These are phyloP conservation scores for Austroboletus olivaceoglutinosus DNA, from an alignment of 1,284 basidiomycete species.

Conservation along the genomic window DNA sequence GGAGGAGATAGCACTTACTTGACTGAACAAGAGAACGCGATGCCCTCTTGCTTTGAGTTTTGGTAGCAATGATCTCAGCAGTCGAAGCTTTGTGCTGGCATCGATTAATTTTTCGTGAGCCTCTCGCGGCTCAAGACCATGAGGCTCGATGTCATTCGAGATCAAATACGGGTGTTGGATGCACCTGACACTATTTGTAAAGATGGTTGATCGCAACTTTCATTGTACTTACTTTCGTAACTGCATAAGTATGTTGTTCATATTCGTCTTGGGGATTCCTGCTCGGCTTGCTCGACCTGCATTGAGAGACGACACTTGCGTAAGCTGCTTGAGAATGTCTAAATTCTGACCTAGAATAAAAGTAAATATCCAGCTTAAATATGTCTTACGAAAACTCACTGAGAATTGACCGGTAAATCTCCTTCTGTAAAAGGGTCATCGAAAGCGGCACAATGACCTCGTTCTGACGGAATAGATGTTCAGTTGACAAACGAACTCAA, in stretches of 20 bases:
- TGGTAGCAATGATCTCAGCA: slow-evolving; percentile 80
- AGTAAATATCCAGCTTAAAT: slow-evolving; percentile 5
- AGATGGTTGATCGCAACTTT: not conserved
- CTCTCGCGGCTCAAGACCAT: slow-evolving; percentile 55
- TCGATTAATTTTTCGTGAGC: slow-evolving; percentile 80
- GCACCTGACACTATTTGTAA: slow-evolving; percentile 49
- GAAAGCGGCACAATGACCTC: slow-evolving; percentile 92
- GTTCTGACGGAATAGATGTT: slow-evolving; percentile 48
- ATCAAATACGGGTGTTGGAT: slow-evolving; percentile 92
- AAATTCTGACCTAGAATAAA: slow-evolving; percentile 59
- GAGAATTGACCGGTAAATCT: slow-evolving; percentile 83
- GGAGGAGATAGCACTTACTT: slow-evolving; percentile 54
- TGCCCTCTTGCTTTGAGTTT: slow-evolving; percentile 90
- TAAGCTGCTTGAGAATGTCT: slow-evolving; percentile 60
- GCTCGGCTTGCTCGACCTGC: slow-evolving; percentile 31
- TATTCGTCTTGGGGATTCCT: slow-evolving; percentile 45
- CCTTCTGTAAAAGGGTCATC: slow-evolving; percentile 85
- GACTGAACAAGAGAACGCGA: slow-evolving; percentile 95
- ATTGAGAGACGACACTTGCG: slow-evolving; percentile 39
- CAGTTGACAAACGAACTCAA: slow-evolving; percentile 6
- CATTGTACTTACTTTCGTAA: slow-evolving; percentile 63
- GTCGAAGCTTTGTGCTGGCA: slow-evolving; percentile 83
- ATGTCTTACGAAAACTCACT: slow-evolving; percentile 39
- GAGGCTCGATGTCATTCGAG: slow-evolving; percentile 78
- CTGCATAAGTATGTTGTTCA: slow-evolving; percentile 86